Base-by-base conservation (phyloP, 2,329 filamentous ascomycete species). In the Huntiella savannae region DNA sequence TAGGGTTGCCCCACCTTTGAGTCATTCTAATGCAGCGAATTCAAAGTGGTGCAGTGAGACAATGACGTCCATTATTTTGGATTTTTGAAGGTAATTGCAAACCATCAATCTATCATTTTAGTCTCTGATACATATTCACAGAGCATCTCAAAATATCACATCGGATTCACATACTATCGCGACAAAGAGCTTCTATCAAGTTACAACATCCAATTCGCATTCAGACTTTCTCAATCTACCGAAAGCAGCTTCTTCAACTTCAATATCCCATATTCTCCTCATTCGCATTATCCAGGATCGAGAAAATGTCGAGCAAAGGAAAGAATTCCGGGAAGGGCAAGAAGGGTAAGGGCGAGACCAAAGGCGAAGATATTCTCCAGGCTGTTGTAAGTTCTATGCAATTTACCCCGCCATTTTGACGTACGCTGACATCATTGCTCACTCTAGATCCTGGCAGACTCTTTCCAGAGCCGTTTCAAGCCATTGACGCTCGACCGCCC, bases 401-500 rank as follows among this genome's bases (percentile, higher is more conserved):
- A 12, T 12, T 43, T 16, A 12, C 15, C 4, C n/a, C 10, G 12
- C 10, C 7, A 39, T 15, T 19, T 36, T 38, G 11, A 28, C 22
- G 22, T 28, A 42, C 12, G n/a, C 16, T 47, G 45, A 42, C 35
- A 45, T 40, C 57, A 43, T 43, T 13, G 15, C n/a, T 46, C n/a
- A 7, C 15, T 41, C 11, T 53, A 91, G 82, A 71, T 98, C 49
- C 76, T 98, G 53, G 82, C 88, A 53, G 91, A 98, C 67, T 87
- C 85, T 1, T 98, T 93, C 60, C 87, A 96, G 62, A 86, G 85
- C 41, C 72, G 85, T 60, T 98, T 93, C 64, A 75, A 72, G 55
- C 91, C 91, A 0, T 91, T 96, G 58, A 88, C 86, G 0, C 66
- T 92, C 48, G 83, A 94, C 59, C 82, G 75, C 54, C 91, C 91